A percentile compares a stretch with the other conserved stretches of the same genome.
These are phyloP conservation scores for Cymbopogon citratus DNA, from an alignment of 176 grass and related monocot species.

Conservation along the genomic window DNA sequence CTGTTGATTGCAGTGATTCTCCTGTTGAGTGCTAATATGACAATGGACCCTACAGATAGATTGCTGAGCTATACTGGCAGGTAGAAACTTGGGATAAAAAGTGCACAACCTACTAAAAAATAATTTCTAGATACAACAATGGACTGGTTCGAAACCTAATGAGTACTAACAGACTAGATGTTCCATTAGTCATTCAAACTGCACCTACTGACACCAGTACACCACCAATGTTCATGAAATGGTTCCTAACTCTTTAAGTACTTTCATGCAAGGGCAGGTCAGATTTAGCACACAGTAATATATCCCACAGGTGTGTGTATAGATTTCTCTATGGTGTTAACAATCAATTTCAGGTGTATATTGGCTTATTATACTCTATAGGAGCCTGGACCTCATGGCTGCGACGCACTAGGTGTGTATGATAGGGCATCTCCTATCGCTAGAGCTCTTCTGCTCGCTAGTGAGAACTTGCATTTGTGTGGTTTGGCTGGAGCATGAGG, in stretches of 20 bases:
- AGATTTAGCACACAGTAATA: not conserved
- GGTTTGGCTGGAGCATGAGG: not conserved
- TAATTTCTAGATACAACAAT: not conserved
- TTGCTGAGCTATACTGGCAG: not conserved
- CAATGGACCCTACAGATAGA: not conserved
- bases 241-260: not conserved
- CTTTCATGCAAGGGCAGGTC: not conserved
- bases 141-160: not conserved
- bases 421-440: not conserved
- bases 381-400: not conserved
- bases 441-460: not conserved
- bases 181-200: not conserved
- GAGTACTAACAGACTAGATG: not conserved
- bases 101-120: not conserved
- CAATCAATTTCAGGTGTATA: not conserved
- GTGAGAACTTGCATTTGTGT: not conserved
- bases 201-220: not conserved
- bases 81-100: not conserved
- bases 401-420: not conserved
- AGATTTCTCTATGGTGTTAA: not conserved
- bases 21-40: not conserved
- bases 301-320: not conserved
- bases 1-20: not conserved
- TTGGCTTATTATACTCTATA: not conserved
- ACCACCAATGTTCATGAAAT: not conserved